These are phyloP conservation scores for Candida sakaeoensis DNA, from an alignment of 805 yeast genomes.

Conservation along the genomic window DNA sequence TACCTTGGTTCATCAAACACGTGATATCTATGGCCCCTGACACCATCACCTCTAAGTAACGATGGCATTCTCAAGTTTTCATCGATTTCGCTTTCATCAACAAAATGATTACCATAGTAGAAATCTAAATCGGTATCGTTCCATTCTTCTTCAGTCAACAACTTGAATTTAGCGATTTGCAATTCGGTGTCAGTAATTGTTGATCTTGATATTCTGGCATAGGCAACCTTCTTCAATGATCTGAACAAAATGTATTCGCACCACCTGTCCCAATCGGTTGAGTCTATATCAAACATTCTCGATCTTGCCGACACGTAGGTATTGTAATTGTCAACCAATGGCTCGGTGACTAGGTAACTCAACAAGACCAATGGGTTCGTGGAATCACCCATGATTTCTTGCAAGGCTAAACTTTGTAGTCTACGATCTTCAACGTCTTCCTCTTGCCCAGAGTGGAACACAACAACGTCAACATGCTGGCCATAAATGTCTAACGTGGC, in stretches of 20 bases:
- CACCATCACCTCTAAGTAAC: slow-evolving; percentile 83
- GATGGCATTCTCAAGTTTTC: slow-evolving; percentile 71
- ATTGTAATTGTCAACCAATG: slow-evolving; percentile 85
- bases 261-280: slow-evolving; percentile 96
- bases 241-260: slow-evolving; percentile 93
- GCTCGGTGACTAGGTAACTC: slow-evolving; percentile 87
- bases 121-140: slow-evolving; percentile 30
- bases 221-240: slow-evolving; percentile 80
- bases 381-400: slow-evolving; percentile 77
- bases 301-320: slow-evolving; percentile 81
- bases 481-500: slow-evolving; percentile 94
- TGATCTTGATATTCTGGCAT: slow-evolving; percentile 89
- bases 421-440: slow-evolving; percentile 94
- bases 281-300: slow-evolving; percentile 92
- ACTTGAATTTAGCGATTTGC: slow-evolving; percentile 88
- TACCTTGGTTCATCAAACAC: slow-evolving; percentile 94
- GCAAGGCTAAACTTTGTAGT: slow-evolving; percentile 72
- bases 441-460: slow-evolving; percentile 97
- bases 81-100: slow-evolving; percentile 55
- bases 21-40: slow-evolving; percentile 89
- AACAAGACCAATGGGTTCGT: slow-evolving; percentile 79
- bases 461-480: slow-evolving; percentile 82
- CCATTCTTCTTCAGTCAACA: slow-evolving; percentile 38
- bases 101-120: slow-evolving; percentile 52
- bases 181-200: slow-evolving; percentile 96